phyloP scores from a whole-genome alignment of 108 stramenopile genomes.

The Craspedostauros australis region DNA sequence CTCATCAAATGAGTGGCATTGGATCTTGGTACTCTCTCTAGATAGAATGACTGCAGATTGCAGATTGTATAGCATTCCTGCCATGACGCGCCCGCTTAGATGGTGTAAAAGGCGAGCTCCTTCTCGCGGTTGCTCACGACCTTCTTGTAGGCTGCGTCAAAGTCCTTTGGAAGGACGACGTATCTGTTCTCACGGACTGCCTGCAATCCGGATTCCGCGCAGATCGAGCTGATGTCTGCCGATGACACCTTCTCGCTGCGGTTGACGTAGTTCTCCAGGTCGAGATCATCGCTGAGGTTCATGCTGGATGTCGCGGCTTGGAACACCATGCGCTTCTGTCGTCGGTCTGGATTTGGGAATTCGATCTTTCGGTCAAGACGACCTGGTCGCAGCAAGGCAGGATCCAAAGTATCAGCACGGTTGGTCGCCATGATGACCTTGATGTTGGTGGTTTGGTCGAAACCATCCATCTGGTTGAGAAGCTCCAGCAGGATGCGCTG shows the following conservation, averaged over 20 bases:
- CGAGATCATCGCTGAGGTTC: slow-evolving; percentile 95
- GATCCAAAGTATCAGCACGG: slow-evolving; percentile 98
- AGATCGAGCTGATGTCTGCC: slow-evolving; percentile 95
- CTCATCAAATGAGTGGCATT: too few species aligned
- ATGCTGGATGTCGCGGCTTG: slow-evolving; percentile 97
- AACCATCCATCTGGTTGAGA: slow-evolving; percentile 99
- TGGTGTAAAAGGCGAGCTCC: slow-evolving; percentile 94
- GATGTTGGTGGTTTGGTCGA: slow-evolving; percentile 98
- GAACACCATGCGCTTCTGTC: slow-evolving; percentile 99
- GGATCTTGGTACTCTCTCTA: too few species aligned
- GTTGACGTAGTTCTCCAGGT: slow-evolving; percentile 98
- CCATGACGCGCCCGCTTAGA: slow-evolving; percentile 14
- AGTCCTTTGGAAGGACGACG: slow-evolving; percentile 96
- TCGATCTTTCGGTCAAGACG: slow-evolving; percentile 99
- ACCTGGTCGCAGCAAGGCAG: slow-evolving; percentile 96
- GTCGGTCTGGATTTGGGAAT: slow-evolving; percentile 96
- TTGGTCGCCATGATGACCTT: slow-evolving; percentile 99
- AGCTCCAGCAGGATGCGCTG: slow-evolving; percentile 98
- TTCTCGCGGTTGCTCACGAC: slow-evolving; percentile 95
- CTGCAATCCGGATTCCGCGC: slow-evolving; percentile 96
- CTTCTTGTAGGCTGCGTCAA: slow-evolving; percentile 99
- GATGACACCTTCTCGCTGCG: slow-evolving; percentile 94
- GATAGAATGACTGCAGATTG: too few species aligned
- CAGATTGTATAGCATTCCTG: not conserved
- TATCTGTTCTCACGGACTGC: slow-evolving; percentile 98